Evolutionary conservation across 176 grass and related monocot genomes (phyloP).

Genomic region (Echinochloa phyllopogon): DNA sequence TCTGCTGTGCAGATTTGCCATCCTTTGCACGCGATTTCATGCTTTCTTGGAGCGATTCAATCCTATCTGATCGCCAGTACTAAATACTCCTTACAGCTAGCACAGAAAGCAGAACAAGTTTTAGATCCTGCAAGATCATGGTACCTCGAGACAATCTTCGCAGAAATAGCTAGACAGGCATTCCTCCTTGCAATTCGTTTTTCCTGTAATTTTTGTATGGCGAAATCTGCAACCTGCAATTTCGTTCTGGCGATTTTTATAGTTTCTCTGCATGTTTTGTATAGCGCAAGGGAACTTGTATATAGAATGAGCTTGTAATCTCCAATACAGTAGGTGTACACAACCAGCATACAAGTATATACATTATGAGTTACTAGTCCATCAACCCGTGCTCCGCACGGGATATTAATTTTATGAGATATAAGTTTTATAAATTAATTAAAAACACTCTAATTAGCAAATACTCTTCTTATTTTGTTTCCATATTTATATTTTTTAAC

Average conservation of each 20-base stretch:
- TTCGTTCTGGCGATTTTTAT: not conserved
- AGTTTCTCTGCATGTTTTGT: slow-evolving; percentile 26
- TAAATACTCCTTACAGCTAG: slow-evolving; percentile 16
- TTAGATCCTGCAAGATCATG: not conserved
- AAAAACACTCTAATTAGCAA: no score
- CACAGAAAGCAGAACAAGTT: slow-evolving; percentile 30
- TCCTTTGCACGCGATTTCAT: slow-evolving; percentile 79
- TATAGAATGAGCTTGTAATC: slow-evolving; percentile 46
- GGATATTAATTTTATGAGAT: no score
- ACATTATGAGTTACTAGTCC: not conserved
- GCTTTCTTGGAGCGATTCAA: slow-evolving; percentile 86
- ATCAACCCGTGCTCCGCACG: no score
- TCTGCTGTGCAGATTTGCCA: slow-evolving; percentile 72
- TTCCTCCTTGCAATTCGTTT: slow-evolving; percentile 4
- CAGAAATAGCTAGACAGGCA: slow-evolving; percentile 33
- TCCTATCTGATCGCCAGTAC: slow-evolving; percentile 81
- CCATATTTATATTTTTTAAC: no score
- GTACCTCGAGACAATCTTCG: slow-evolving; percentile 20
- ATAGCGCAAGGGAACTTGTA: slow-evolving; percentile 32
- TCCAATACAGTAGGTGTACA: not conserved
- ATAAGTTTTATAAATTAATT: no score
- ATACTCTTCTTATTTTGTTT: no score
- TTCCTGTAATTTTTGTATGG: slow-evolving; percentile 31
- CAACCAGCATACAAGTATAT: slow-evolving; percentile 17
- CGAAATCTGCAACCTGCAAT: not conserved